Percentiles rank a stretch among this genome's conserved stretches.
Conservation (phyloP, 305 asterid species). For the Ajuga reptans region DNA sequence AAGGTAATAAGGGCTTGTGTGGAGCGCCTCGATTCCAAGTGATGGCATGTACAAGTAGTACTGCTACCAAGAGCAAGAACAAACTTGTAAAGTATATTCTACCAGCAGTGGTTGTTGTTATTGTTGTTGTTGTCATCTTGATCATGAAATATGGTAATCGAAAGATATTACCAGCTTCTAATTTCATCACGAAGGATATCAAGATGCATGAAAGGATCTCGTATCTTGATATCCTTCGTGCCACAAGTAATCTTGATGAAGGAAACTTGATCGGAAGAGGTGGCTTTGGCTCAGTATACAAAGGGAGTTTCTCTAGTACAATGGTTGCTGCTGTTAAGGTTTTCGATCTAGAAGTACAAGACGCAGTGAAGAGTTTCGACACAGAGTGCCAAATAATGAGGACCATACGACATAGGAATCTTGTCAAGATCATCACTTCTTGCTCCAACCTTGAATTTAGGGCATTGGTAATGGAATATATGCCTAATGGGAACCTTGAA, state of each 20-base stretch:
- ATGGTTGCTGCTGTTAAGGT: neutral
- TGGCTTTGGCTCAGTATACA: neutral
- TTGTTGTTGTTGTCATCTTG: neutral
- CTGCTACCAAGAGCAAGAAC: neutral
- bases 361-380: neutral
- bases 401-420: neutral
- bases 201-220: neutral
- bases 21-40: neutral
- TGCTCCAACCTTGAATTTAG: neutral
- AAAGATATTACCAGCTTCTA: no score
- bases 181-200: neutral
- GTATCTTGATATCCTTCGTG: neutral
- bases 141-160: no score
- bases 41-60: neutral
- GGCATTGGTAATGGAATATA: neutral
- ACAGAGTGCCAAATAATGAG: neutral
- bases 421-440: neutral
- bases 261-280: neutral
- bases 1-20: neutral
- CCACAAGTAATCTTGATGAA: neutral
- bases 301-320: neutral
- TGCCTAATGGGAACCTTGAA: neutral
- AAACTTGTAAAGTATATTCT: neutral
- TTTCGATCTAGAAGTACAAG: neutral
- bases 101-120: neutral